Conservation (phyloP, 2,329 filamentous ascomycete genomes). For the Epichloe glyceriae region DNA sequence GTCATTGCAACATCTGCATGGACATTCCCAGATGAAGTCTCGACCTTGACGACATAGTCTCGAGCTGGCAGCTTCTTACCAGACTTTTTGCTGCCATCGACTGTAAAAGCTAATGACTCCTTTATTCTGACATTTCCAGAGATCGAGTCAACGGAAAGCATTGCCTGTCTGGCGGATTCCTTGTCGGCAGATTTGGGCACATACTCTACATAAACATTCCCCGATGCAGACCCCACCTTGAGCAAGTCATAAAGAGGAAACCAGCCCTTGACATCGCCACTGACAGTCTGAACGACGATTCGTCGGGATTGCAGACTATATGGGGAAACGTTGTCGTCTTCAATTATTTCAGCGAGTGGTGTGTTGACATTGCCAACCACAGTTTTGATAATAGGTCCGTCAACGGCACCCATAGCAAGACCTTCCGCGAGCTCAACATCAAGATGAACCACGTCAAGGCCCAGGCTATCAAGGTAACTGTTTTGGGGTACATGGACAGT, state of each 20-base stretch:
- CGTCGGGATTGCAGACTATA: constrained; percentile 31
- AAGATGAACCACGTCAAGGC: constrained; percentile 25
- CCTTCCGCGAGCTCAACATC: constrained; percentile 27
- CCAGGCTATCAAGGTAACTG: constrained; percentile 24
- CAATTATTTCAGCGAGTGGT: constrained; percentile 15
- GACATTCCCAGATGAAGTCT: constrained; percentile 33
- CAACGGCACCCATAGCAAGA: constrained; percentile 21
- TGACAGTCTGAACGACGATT: constrained; percentile 28
- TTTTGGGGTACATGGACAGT: constrained; percentile 33
- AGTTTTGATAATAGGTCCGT: constrained; percentile 20
- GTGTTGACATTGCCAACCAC: constrained; percentile 23
- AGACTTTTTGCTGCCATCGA: constrained; percentile 8
- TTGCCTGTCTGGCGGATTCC: constrained; percentile 23
- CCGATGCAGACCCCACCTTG: constrained; percentile 30
- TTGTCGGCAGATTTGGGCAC: constrained; percentile 26
- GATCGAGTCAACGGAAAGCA: constrained; percentile 26
- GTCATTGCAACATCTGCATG: constrained; percentile 27
- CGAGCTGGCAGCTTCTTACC: constrained; percentile 26
- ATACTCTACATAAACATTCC: constrained; percentile 27
- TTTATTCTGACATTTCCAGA: constrained; percentile 30
- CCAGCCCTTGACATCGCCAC: constrained; percentile 31
- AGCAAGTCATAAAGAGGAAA: constrained; percentile 40
- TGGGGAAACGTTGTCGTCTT: constrained; percentile 14
- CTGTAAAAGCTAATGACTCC: constrained; percentile 24
- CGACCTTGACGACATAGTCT: constrained; percentile 32